A percentile compares a stretch with the other conserved stretches of the same genome.
These are phyloP conservation scores for Aristolochia californica DNA, from an alignment of 164 flowering plant species.

Conservation along the genomic window DNA sequence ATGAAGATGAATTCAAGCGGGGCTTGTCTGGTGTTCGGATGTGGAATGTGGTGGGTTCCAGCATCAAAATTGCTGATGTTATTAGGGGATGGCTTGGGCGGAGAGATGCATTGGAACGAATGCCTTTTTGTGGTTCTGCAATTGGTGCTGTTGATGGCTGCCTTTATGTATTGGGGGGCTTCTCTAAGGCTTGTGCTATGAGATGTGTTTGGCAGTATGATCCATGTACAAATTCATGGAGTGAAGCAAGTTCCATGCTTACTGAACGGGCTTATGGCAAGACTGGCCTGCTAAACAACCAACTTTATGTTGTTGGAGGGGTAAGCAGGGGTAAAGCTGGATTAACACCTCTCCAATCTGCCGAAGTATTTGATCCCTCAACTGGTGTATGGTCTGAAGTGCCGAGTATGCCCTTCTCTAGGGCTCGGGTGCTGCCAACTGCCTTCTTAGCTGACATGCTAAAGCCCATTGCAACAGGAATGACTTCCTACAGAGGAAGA, in stretches of 20 bases:
- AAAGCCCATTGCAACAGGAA: slow-evolving; percentile 93
- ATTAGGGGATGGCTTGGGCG: slow-evolving; percentile 65
- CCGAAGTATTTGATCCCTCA: slow-evolving; percentile 80
- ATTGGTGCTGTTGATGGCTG: slow-evolving; percentile 68
- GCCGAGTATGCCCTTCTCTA: slow-evolving; percentile 86
- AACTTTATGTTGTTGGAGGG: slow-evolving; percentile 59
- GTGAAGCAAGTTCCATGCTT: slow-evolving; percentile 33
- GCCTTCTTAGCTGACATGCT: slow-evolving; percentile 67
- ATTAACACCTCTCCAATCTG: slow-evolving; percentile 72
- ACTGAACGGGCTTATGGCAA: slow-evolving; percentile 30
- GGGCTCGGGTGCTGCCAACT: slow-evolving; percentile 63
- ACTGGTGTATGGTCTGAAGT: slow-evolving; percentile 53
- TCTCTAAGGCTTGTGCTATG: slow-evolving; percentile 54
- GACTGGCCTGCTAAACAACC: slow-evolving; percentile 24
- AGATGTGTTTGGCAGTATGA: slow-evolving; percentile 63
- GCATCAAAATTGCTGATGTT: slow-evolving; percentile 43
- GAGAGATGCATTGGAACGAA: slow-evolving; percentile 36
- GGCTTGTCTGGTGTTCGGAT: slow-evolving; percentile 28
- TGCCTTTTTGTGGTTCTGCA: slow-evolving; percentile 75
- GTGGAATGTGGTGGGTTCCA: slow-evolving; percentile 42
- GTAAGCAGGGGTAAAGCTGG: slow-evolving; percentile 64
- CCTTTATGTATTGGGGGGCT: slow-evolving; percentile 84
- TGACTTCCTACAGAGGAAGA: slow-evolving; percentile 71
- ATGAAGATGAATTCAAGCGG: slow-evolving; percentile 35
- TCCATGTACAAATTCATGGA: slow-evolving; percentile 66